Conservation (phyloP, 441 rosid genomes). For the Corymbia calophylla region DNA sequence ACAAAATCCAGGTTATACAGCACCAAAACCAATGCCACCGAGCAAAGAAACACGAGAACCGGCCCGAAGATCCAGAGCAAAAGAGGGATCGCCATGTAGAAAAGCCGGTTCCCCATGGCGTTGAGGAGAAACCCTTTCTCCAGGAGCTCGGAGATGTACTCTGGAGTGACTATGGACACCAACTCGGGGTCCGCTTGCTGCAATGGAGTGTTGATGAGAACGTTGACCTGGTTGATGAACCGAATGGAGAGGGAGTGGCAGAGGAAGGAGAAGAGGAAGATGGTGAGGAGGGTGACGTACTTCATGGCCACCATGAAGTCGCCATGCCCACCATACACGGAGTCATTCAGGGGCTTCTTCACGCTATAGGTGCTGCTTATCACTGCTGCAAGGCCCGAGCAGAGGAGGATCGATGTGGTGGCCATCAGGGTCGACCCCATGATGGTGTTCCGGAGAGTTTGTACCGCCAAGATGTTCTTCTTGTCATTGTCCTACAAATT, state of each 20-base stretch:
- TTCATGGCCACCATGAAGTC: constrained; percentile 81
- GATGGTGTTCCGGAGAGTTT: constrained; percentile 71
- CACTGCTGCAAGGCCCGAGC: constrained; percentile 78
- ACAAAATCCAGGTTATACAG: constrained; percentile 76
- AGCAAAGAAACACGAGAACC: constrained; percentile 60
- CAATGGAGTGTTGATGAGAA: constrained; percentile 66
- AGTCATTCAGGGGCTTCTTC: constrained; percentile 71
- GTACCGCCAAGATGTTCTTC: constrained; percentile 84
- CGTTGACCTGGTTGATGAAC: constrained; percentile 73
- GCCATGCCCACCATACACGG: constrained; percentile 71
- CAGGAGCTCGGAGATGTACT: constrained; percentile 46
- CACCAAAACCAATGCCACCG: constrained; percentile 47
- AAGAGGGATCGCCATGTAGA: constrained; percentile 69
- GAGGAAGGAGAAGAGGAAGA: constrained; percentile 74
- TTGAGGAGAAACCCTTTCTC: constrained; percentile 68
- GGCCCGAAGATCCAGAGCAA: constrained; percentile 94
- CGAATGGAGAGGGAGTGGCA: constrained; percentile 76
- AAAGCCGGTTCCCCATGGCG: constrained; percentile 68
- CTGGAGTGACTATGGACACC: constrained; percentile 18
- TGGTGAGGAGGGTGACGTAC: constrained; percentile 60
- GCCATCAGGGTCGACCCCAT: constrained; percentile 99
- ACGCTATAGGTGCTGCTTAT: constrained; percentile 87
- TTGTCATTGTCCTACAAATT: constrained; percentile 73
- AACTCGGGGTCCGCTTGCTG: background rate
- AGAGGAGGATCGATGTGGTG: constrained; percentile 79